These are phyloP conservation scores for Verticillium albo-atrum DNA, from an alignment of 2,329 filamentous ascomycete species.

Conservation along the genomic window DNA sequence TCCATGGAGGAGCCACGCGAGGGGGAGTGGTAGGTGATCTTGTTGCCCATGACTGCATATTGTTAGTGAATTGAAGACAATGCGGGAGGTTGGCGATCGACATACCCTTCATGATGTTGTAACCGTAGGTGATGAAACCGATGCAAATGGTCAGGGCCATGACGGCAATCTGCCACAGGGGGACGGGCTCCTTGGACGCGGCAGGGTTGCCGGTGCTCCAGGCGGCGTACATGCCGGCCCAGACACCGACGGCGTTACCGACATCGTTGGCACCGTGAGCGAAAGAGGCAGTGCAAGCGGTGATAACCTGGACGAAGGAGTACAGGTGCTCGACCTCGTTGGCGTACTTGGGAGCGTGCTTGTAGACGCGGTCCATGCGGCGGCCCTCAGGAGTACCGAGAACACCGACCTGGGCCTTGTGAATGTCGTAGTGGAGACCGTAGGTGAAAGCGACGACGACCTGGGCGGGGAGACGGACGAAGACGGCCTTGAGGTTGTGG, in stretches of 20 bases:
- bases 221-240: constrained; percentile 65
- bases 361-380: constrained; percentile 67
- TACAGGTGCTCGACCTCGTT: constrained; percentile 69
- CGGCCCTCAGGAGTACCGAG: constrained; percentile 67
- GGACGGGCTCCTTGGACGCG: constrained; percentile 59
- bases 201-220: constrained; percentile 61
- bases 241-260: constrained; percentile 65
- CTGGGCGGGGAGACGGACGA: constrained; percentile 66
- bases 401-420: constrained; percentile 68
- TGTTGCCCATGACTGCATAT: constrained; percentile 71
- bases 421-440: constrained; percentile 78
- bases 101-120: constrained; percentile 79
- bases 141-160: constrained; percentile 58
- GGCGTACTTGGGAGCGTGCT: constrained; percentile 58
- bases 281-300: constrained; percentile 69
- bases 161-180: constrained; percentile 73
- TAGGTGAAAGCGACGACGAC: constrained; percentile 62
- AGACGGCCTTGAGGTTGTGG: constrained; percentile 60
- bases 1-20: constrained; percentile 66
- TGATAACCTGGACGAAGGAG: constrained; percentile 62
- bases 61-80: not conserved
- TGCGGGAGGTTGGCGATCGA: not conserved
- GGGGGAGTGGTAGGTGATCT: constrained; percentile 66
- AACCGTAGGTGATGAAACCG: constrained; percentile 70
- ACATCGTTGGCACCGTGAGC: constrained; percentile 77